Conservation (phyloP, 345 rosid species). For the Populus davidiana region DNA sequence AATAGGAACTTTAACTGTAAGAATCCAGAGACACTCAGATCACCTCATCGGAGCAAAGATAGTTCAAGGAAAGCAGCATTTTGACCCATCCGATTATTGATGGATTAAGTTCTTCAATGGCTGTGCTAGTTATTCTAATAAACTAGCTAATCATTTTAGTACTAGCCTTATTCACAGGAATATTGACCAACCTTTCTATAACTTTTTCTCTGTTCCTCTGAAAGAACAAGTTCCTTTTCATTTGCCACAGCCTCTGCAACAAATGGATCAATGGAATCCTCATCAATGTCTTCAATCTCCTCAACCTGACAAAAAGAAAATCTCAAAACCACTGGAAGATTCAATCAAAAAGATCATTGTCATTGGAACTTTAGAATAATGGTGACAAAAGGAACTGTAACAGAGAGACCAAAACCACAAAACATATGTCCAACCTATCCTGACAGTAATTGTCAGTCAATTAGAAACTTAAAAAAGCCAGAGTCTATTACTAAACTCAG, state of each 20-base stretch:
- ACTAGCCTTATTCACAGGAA: neutral
- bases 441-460: neutral
- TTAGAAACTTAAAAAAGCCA: neutral
- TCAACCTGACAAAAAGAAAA: slow-evolving; percentile 58
- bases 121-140: neutral
- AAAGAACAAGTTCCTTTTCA: slow-evolving; percentile 68
- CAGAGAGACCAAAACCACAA: neutral
- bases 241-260: slow-evolving; percentile 80
- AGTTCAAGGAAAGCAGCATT: neutral
- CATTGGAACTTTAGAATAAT: neutral
- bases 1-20: neutral
- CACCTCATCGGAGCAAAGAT: neutral
- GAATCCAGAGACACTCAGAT: neutral
- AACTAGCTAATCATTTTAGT: neutral
- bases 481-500: neutral
- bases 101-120: neutral
- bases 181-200: slow-evolving; percentile 65
- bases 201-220: slow-evolving; percentile 73
- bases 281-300: slow-evolving; percentile 92
- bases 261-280: slow-evolving; percentile 58
- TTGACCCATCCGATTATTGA: neutral
- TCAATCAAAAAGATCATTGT: neutral
- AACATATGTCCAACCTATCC: neutral
- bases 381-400: neutral
- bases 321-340: slow-evolving; percentile 12